Conservation (phyloP, 169 alveolate species). For the Eimeria falciformis region DNA sequence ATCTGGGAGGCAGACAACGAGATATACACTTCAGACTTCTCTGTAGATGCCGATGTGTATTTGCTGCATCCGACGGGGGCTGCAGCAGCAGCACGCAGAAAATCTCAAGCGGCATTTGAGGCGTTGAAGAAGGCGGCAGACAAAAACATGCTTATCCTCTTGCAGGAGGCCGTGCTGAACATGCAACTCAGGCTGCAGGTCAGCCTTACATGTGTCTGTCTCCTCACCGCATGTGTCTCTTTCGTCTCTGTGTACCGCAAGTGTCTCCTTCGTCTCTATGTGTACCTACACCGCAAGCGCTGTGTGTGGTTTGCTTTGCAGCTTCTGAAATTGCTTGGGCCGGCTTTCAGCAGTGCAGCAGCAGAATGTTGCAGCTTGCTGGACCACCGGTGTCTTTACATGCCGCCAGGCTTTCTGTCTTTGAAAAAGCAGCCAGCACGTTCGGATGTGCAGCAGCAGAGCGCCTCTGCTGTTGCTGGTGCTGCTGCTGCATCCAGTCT, state of each 20-base stretch:
- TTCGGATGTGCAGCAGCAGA: too few relatives aligned
- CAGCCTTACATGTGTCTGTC: neutral
- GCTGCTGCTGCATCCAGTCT: too few relatives aligned
- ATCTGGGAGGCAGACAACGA: constrained; percentile 36
- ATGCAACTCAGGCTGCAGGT: constrained; percentile 45
- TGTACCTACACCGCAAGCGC: neutral
- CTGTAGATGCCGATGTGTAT: constrained; percentile 54
- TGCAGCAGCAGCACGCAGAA: constrained; percentile 47
- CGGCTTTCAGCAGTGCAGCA: constrained; percentile 52
- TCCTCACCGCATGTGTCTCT: neutral
- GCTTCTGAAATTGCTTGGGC: constrained; percentile 70
- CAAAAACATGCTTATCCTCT: constrained; percentile 29
- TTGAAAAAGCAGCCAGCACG: too few relatives aligned
- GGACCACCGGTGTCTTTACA: constrained; percentile 69
- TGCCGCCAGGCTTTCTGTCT: constrained; percentile 64
- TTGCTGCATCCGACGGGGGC: constrained; percentile 62
- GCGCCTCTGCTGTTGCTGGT: too few relatives aligned
- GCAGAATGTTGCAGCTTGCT: constrained; percentile 63
- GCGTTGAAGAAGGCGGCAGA: constrained; percentile 36
- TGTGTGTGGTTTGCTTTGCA: constrained; percentile 7
- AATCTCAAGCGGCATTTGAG: constrained; percentile 52
- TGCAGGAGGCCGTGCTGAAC: constrained; percentile 45
- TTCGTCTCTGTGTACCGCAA: neutral
- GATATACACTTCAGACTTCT: constrained; percentile 7
- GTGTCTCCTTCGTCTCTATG: neutral